Evolutionary conservation across 352 stramenopile genomes (phyloP).

Genomic region (Pythium volutum): DNA sequence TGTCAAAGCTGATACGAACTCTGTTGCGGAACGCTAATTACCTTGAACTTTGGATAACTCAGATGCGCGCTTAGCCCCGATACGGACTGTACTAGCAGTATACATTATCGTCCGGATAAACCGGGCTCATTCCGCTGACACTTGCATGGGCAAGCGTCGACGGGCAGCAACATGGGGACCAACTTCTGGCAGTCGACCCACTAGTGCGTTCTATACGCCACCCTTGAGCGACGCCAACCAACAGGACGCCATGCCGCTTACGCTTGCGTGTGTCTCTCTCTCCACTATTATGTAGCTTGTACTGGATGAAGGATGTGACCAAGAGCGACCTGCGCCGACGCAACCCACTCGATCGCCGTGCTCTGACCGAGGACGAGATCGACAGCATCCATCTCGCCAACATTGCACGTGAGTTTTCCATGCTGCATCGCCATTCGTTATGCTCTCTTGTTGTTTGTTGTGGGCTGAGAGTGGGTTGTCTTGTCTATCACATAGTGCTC

Average conservation of each 20-base stretch:
- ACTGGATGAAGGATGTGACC: conserved; percentile 89
- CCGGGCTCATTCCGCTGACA: conserved; percentile 3
- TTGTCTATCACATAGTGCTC: conserved; percentile 56
- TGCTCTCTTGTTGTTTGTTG: background rate
- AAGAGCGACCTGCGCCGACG: conserved; percentile 72
- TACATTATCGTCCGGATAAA: background rate
- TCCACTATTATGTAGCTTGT: conserved; percentile 49
- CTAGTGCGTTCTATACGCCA: conserved; percentile 45
- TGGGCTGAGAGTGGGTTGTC: background rate
- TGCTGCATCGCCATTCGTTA: conserved; percentile 19
- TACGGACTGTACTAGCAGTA: too few relatives aligned
- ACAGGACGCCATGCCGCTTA: background rate
- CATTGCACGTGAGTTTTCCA: conserved; percentile 58
- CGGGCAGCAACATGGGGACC: conserved; percentile 56
- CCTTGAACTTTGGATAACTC: too few relatives aligned
- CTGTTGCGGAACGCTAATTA: too few relatives aligned
- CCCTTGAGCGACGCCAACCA: too few relatives aligned
- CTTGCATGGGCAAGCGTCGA: background rate
- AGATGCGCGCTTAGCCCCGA: too few relatives aligned
- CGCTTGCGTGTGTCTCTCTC: background rate
- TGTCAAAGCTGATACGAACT: too few relatives aligned
- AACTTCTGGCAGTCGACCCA: conserved; percentile 92
- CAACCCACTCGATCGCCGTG: conserved; percentile 71
- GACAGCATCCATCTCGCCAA: conserved; percentile 88
- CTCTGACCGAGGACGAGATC: conserved; percentile 80